phyloP scores from a whole-genome alignment of 805 yeast species.

The Candida suzukii region DNA sequence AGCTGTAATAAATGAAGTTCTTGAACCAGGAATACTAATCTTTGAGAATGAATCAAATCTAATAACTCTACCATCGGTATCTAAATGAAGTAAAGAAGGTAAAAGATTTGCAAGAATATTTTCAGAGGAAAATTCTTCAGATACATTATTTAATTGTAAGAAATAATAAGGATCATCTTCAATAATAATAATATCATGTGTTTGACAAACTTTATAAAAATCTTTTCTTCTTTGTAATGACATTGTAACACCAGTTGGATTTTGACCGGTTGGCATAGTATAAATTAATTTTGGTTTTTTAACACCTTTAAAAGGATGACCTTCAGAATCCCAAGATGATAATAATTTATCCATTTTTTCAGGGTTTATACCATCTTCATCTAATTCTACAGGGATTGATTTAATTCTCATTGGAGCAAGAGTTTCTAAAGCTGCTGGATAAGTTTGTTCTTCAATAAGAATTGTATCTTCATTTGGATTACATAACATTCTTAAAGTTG shows the following conservation, averaged over 20 bases:
- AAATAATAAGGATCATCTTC: slow-evolving; percentile 89
- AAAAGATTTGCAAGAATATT: slow-evolving; percentile 44
- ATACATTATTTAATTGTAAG: slow-evolving; percentile 49
- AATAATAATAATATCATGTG: slow-evolving; percentile 61
- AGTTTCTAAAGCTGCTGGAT: slow-evolving; percentile 80
- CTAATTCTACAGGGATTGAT: slow-evolving; percentile 71
- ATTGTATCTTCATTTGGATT: slow-evolving; percentile 71
- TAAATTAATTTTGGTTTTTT: slow-evolving; percentile 54
- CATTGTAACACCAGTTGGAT: slow-evolving; percentile 75
- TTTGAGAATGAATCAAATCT: slow-evolving; percentile 77
- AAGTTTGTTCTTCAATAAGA: slow-evolving; percentile 74
- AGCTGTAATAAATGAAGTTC: slow-evolving; percentile 70
- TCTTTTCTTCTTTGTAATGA: slow-evolving; percentile 47
- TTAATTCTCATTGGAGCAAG: slow-evolving; percentile 65
- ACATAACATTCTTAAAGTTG: slow-evolving; percentile 69
- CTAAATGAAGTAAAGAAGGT: slow-evolving; percentile 63
- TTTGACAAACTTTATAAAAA: slow-evolving; percentile 54
- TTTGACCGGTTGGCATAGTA: slow-evolving; percentile 77
- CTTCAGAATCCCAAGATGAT: slow-evolving; percentile 57
- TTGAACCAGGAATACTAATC: slow-evolving; percentile 69
- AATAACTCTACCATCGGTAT: slow-evolving; percentile 70
- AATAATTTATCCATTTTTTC: slow-evolving; percentile 55
- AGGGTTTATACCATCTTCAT: slow-evolving; percentile 72
- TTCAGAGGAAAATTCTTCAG: slow-evolving; percentile 34
- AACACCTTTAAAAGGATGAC: slow-evolving; percentile 14